Evolutionary conservation across 1,284 basidiomycete species (phyloP), one percentile per base, ranked within the genome.

Genomic region (Cryptococcus sp.): DNA sequence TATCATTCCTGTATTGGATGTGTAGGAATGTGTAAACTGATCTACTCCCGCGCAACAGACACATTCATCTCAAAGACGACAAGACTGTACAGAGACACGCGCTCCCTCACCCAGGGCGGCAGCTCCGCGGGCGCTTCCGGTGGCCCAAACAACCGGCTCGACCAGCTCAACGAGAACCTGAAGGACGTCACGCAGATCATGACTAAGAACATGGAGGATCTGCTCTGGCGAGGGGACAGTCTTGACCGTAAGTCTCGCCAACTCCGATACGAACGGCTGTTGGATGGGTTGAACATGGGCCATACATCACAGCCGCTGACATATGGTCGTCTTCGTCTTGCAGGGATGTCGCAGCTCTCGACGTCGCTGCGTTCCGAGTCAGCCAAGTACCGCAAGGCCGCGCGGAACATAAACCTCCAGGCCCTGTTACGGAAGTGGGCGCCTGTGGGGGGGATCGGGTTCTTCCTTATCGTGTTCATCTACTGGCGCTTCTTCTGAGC

Each of bases 161-260:
- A 94, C 75, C 87, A 84, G 75, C 81, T 99, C 48, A 98, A 98
- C 72, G 92, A 94, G 71, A 95, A 98, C 66, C 80, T 99, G 52
- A 91, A 95, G 72, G 95, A 98, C 69, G 95, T 99, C 56, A 98
- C 95, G 49, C 82, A 91, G 66, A 98, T 99, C 78, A 98, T 98
- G 96, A 98, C 95, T n/a, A 99, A 98, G 81, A 98, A 98, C 75
- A 99, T 99, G 95, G 96, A 98, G 77, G 96, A 98, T 78, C 79
- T 99, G 55, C 79, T 99, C 39, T 98, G 94, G 95, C 82, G 95
- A 74, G 95, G 95, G 21, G 95, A 98, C 75, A 94, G 91, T 40
- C 81, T 98, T 60, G 95, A 98, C 75, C 84, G 94, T 93, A 70
- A 67, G 87, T 70, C 23, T 46, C 44, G 12, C 12, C 5, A n/a